Conservation (phyloP, 2,329 filamentous ascomycete genomes). For the Monosporascus sp. region DNA sequence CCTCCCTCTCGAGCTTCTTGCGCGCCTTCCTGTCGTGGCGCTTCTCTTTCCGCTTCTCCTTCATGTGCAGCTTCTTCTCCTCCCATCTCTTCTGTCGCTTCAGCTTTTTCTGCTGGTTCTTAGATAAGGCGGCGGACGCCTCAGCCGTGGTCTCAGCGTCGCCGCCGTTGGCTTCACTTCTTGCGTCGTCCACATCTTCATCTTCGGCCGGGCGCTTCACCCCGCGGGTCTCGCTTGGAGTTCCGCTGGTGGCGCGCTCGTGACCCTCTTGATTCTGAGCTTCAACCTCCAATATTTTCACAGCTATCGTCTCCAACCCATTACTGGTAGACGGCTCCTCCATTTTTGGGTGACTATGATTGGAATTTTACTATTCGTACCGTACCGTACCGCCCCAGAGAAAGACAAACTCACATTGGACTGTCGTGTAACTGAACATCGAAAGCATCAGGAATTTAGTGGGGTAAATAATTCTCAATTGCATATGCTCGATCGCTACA, state of each 20-base stretch:
- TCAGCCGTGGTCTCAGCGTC: slow-evolving; percentile 45
- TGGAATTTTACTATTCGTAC: neutral
- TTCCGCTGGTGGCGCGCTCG: neutral
- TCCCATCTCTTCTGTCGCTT: slow-evolving; percentile 72
- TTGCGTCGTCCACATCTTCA: slow-evolving; percentile 10
- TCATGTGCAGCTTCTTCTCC: slow-evolving; percentile 45
- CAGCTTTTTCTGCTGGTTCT: slow-evolving; percentile 79
- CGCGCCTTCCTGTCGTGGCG: slow-evolving; percentile 41
- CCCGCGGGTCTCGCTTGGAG: slow-evolving; percentile 5
- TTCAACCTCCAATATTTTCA: slow-evolving; percentile 7
- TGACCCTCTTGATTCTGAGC: slow-evolving; percentile 5
- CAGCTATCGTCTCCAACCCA: slow-evolving; percentile 2
- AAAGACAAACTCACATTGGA: too few species aligned
- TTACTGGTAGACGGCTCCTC: neutral
- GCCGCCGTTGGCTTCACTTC: slow-evolving; percentile 58
- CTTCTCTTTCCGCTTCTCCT: slow-evolving; percentile 54
- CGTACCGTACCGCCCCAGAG: too few species aligned
- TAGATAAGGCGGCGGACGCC: slow-evolving; percentile 54
- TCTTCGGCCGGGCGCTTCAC: slow-evolving; percentile 35
- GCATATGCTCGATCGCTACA: too few species aligned
- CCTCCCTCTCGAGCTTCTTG: slow-evolving; percentile 45
- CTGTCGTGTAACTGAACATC: too few species aligned
- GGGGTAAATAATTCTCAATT: slow-evolving; percentile 1
- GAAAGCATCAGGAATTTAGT: neutral
- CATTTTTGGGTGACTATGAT: neutral